Percentiles rank a stretch among this genome's conserved stretches.
Evolutionary conservation across 1,139 yeast genomes (phyloP).

Genomic region (Hansenula lynferdii): DNA sequence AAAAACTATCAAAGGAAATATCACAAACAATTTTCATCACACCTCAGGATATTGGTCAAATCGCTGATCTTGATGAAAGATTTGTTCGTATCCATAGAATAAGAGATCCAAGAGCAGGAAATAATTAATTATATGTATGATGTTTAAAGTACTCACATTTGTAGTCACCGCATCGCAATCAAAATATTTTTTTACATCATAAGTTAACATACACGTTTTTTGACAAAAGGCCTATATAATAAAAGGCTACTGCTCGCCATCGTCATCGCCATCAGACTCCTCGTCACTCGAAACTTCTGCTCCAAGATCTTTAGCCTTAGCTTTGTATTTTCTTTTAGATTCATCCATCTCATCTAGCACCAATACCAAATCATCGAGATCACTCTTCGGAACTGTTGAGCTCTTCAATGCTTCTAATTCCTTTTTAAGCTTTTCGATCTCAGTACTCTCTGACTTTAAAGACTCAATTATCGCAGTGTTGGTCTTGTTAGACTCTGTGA

Average conservation of each 20-base stretch:
- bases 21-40: slow-evolving; percentile 92
- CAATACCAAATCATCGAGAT: slow-evolving; percentile 72
- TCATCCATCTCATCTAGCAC: slow-evolving; percentile 74
- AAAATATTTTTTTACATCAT: not conserved
- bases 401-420: slow-evolving; percentile 7
- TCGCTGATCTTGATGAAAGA: slow-evolving; percentile 57
- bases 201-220: too few relatives aligned
- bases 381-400: slow-evolving; percentile 47
- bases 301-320: slow-evolving; percentile 43
- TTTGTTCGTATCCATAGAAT: slow-evolving; percentile 73
- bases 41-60: slow-evolving; percentile 85
- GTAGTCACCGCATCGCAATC: not conserved
- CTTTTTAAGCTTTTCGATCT: slow-evolving; percentile 2
- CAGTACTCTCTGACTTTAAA: not conserved
- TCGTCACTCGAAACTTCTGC: slow-evolving; percentile 48
- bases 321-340: slow-evolving; percentile 54
- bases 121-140: not conserved
- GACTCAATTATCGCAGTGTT: not conserved
- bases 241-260: slow-evolving; percentile 16
- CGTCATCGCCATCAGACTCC: slow-evolving; percentile 44
- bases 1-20: slow-evolving; percentile 55
- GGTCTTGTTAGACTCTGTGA: too few relatives aligned
- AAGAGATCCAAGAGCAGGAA: slow-evolving; percentile 29
- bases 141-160: slow-evolving; percentile 16
- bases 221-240: too few relatives aligned